Evolutionary conservation across 306 rosid species (phyloP).

Genomic region (Prunus davidiana): DNA sequence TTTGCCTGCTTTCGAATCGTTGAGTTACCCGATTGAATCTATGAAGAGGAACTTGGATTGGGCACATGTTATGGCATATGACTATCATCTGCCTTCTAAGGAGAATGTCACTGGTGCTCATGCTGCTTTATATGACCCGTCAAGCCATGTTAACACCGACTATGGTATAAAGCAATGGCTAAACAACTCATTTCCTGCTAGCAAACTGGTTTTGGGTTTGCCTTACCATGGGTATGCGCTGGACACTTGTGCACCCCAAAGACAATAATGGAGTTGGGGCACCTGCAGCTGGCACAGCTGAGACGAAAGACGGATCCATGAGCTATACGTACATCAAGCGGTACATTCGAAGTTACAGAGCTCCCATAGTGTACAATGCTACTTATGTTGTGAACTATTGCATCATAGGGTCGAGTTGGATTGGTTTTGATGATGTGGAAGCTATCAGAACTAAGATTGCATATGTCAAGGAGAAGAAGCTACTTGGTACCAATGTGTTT

Average conservation of each 20-base stretch:
- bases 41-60: constrained; percentile 27
- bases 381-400: constrained; percentile 36
- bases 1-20: constrained; percentile 3
- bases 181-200: constrained; percentile 14
- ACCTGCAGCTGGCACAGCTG: constrained; percentile 13
- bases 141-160: constrained; percentile 12
- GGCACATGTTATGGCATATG: constrained; percentile 34
- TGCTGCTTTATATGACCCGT: constrained; percentile 25
- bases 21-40: constrained; percentile 15
- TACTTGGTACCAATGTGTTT: constrained; percentile 37
- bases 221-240: constrained; percentile 44
- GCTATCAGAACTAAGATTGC: constrained; percentile 33
- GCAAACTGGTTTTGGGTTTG: constrained; percentile 35
- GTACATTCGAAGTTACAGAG: constrained; percentile 5
- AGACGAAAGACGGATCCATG: constrained; percentile 17
- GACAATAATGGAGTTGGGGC: constrained; percentile 18
- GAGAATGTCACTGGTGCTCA: constrained; percentile 8
- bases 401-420: constrained; percentile 36
- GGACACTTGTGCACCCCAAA: constrained; percentile 33
- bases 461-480: constrained; percentile 31
- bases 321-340: constrained; percentile 28
- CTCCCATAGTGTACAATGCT: constrained; percentile 16
- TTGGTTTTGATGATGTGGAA: constrained; percentile 46
- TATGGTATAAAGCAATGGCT: constrained; percentile 33
- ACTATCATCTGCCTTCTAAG: constrained; percentile 14